A percentile compares a stretch with the other conserved stretches of the same genome.
phyloP scores from a whole-genome alignment of 805 yeast species.

The Candida adriatica region DNA sequence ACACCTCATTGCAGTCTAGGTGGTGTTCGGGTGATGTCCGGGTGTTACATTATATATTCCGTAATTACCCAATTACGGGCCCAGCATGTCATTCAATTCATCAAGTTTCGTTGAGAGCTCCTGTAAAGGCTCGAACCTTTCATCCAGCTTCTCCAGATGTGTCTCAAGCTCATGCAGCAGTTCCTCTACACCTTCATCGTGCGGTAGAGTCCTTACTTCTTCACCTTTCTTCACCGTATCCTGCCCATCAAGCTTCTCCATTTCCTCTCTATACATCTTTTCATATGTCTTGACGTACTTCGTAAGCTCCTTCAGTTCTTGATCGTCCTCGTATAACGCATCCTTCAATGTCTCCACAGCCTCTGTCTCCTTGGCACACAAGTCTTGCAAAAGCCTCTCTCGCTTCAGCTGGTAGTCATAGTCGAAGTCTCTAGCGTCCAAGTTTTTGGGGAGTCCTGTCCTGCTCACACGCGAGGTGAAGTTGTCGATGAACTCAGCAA shows the following conservation, averaged over 20 bases:
- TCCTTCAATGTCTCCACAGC: conserved; percentile 12
- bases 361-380: conserved; percentile 16
- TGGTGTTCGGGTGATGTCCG: no score
- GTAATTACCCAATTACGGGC: background rate
- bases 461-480: conserved; percentile 7
- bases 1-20: no score
- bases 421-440: conserved; percentile 14
- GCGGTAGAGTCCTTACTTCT: no score
- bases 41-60: no score
- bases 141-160: conserved; percentile 10
- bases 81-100: conserved; percentile 1
- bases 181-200: conserved; percentile 6
- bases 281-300: conserved; percentile 11
- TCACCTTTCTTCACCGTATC: conserved; percentile 4
- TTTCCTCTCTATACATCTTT: conserved; percentile 8
- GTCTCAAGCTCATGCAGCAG: conserved; percentile 11
- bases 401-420: conserved; percentile 17
- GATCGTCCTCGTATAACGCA: conserved; percentile 6
- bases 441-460: conserved; percentile 13
- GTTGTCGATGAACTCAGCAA: conserved; percentile 8
- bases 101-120: conserved; percentile 10
- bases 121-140: conserved; percentile 9
- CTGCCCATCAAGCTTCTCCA: conserved; percentile 6
- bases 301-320: conserved; percentile 7
- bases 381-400: conserved; percentile 9